These are phyloP conservation scores for Populus tremula DNA, from an alignment of 345 rosid genomes.

Conservation along the genomic window DNA sequence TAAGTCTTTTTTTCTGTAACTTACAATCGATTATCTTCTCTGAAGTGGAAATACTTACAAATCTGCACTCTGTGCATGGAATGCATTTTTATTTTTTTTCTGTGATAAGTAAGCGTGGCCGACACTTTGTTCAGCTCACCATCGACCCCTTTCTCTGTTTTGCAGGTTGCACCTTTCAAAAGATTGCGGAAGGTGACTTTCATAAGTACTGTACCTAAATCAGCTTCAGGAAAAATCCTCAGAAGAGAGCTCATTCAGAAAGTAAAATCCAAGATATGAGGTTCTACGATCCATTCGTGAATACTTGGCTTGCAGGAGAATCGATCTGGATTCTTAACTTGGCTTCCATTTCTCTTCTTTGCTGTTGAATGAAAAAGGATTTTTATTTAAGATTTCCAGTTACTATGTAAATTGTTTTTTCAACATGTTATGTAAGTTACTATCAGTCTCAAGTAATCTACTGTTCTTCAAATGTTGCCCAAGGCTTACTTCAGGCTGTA, in stretches of 20 bases:
- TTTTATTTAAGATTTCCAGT: not conserved
- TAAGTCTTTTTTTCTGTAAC: too few species aligned
- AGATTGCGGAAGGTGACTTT: constrained; percentile 66
- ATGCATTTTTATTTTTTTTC: not conserved
- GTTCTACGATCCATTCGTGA: not conserved
- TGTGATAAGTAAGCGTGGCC: not conserved
- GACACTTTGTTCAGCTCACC: not conserved
- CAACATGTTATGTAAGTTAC: too few species aligned
- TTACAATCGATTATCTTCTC: not conserved
- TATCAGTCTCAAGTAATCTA: too few species aligned
- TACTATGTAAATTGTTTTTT: not conserved
- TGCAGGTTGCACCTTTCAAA: constrained; percentile 85
- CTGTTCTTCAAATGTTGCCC: not conserved
- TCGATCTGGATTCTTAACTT: not conserved
- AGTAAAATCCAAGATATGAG: constrained; percentile 64
- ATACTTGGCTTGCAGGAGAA: not conserved
- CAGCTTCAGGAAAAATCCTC: constrained; percentile 80
- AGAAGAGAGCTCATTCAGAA: constrained; percentile 69
- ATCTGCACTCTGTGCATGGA: not conserved
- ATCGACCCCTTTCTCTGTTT: not conserved
- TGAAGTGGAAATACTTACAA: not conserved
- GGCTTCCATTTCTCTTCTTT: not conserved
- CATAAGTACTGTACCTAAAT: constrained; percentile 61
- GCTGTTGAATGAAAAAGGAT: not conserved
- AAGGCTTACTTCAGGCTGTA: not conserved